A percentile compares a stretch with the other conserved stretches of the same genome.
Conservation (phyloP, 768 basidiomycete genomes). For the Kwoniella pini region DNA sequence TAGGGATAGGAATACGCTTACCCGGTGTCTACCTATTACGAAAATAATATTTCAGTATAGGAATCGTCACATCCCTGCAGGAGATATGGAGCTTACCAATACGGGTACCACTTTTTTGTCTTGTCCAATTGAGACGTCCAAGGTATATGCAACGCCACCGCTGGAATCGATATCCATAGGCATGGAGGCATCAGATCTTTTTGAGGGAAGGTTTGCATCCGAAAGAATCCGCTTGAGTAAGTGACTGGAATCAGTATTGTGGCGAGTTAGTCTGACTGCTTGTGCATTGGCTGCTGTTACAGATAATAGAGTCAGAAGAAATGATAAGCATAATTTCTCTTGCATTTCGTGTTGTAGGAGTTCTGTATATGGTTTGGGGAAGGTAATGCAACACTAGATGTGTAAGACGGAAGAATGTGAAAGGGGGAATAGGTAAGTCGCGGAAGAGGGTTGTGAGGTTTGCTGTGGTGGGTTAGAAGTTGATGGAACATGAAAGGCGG, state of each 20-base stretch:
- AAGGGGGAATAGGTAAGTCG: no score
- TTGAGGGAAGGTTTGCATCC: background rate
- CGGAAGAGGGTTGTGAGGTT: no score
- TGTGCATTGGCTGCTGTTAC: background rate
- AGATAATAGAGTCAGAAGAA: background rate
- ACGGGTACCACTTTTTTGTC: constrained; percentile 3
- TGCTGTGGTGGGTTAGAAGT: no score
- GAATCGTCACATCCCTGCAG: background rate
- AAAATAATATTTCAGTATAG: background rate
- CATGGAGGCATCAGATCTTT: background rate
- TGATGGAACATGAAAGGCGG: no score
- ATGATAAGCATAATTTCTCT: no score
- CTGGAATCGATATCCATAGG: constrained; percentile 4
- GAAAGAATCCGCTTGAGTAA: background rate
- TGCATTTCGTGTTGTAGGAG: no score
- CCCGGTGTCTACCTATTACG: constrained; percentile 14
- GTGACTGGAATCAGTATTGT: background rate
- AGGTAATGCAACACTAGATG: no score
- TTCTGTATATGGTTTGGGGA: no score
- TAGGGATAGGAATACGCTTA: no score
- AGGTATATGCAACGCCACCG: constrained; percentile 8
- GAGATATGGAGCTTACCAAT: background rate
- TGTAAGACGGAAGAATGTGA: no score
- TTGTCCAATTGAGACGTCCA: constrained; percentile 3
- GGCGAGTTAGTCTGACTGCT: background rate